Evolutionary conservation across 176 grass and related monocot genomes (phyloP).

Genomic region (Cocos nucifera): DNA sequence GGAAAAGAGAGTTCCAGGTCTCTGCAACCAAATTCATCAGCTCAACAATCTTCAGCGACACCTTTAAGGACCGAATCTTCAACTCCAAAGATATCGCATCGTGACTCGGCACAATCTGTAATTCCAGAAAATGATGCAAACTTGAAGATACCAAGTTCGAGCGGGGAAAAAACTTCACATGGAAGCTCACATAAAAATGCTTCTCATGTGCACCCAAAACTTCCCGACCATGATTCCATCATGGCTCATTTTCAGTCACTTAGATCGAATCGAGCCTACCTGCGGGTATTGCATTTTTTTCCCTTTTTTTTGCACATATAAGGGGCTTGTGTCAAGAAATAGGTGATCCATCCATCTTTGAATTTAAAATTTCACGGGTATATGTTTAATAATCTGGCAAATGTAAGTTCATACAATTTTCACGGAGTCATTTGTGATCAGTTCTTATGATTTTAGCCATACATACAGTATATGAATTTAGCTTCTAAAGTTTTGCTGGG

Average conservation of each 20-base stretch:
- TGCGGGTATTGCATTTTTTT: not conserved
- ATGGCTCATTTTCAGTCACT: constrained; percentile 79
- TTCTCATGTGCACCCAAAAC: constrained; percentile 63
- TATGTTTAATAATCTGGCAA: too few species aligned
- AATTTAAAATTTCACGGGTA: too few species aligned
- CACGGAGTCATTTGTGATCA: too few species aligned
- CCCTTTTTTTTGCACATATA: too few species aligned
- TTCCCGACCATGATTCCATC: constrained; percentile 71
- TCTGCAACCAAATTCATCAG: not conserved
- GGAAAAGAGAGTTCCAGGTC: not conserved
- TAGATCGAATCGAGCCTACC: constrained; percentile 44
- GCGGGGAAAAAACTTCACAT: constrained; percentile 8
- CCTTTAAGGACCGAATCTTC: constrained; percentile 21
- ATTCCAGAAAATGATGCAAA: constrained; percentile 23
- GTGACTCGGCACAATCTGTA: constrained; percentile 1
- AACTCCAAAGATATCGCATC: constrained; percentile 12
- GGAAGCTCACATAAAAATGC: constrained; percentile 20
- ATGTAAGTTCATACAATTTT: too few species aligned
- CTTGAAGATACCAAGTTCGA: not conserved
- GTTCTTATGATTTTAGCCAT: too few species aligned
- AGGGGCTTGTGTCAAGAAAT: too few species aligned
- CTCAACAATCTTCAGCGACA: constrained; percentile 28
- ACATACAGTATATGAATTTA: too few species aligned
- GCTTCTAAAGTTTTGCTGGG: too few species aligned
- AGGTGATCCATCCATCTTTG: too few species aligned